Evolutionary conservation across 179 eudicot species (phyloP), one percentile per base, ranked within the genome.

Genomic region (Beta macrorhiza): DNA sequence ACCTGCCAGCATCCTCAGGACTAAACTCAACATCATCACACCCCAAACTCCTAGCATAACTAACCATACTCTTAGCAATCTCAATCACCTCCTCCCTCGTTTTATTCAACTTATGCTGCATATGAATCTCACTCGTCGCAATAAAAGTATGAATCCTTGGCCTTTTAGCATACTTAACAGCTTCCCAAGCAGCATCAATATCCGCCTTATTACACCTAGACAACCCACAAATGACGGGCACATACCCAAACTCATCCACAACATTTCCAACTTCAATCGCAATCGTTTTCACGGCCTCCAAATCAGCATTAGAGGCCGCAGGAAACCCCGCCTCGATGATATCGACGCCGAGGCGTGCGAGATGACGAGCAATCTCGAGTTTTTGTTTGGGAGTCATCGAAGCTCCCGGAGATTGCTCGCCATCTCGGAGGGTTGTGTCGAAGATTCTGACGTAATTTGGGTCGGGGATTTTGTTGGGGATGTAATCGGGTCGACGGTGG

Each of bases 1-100:
- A 96, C 99, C 97, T 92, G 82, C 97, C 98, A 76, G 99, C 98
- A 86, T 96, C 98, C 85, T 96, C 99, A n/a, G 98, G 98, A 76
- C 98, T 94, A 82, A 96, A 96, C 79, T 92, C 97, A 55, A 96
- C 98, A 82, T 96, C 98, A 6, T 90, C 58, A 76, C 98, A 96
- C 7, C 97, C 98, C 91, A 96, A 92, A 75, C 93, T 91, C 84
- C 99, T 82, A 0, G 99, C 99, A 86, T 92, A 91, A 11, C 79
- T 68, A 44, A 96, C 99, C 99, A 96, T 96, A 76, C 85, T 90
- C 62, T 86, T 84, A 0, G 99, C 97, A 80, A 85, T 92, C 78
- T 90, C 91, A 67, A 95, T 73, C 37, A 95, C 98, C 83, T 95
- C 90, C 19, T 91, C 97, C 32, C 82, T 88, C 0, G 86, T 90